A percentile compares a stretch with the other conserved stretches of the same genome.
These are phyloP conservation scores for Colletotrichum spinosum DNA, from an alignment of 2,329 filamentous ascomycete genomes.

Conservation along the genomic window DNA sequence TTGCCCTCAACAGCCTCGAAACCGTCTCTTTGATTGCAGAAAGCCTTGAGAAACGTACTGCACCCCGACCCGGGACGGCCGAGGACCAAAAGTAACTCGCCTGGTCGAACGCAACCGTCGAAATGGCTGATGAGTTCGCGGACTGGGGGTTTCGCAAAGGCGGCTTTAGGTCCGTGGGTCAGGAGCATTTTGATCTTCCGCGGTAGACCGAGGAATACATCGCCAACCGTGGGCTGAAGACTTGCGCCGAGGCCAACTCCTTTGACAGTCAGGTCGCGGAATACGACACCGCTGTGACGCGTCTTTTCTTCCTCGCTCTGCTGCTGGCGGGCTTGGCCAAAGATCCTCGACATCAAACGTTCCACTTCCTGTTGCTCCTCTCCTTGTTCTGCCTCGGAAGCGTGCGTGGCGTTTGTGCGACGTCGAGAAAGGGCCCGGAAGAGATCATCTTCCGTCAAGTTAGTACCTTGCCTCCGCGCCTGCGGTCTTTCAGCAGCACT, in stretches of 20 bases:
- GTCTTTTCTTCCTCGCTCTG: conserved; percentile 78
- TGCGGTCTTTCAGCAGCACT: conserved; percentile 37
- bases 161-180: conserved; percentile 45
- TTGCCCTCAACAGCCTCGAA: conserved; percentile 75
- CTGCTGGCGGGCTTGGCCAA: conserved; percentile 72
- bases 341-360: conserved; percentile 76
- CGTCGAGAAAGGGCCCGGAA: conserved; percentile 61
- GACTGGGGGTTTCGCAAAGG: conserved; percentile 50
- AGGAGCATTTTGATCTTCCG: conserved; percentile 41
- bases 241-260: conserved; percentile 75
- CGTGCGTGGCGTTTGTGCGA: conserved; percentile 51
- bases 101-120: conserved; percentile 65
- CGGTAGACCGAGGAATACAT: conserved; percentile 48
- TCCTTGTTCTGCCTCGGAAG: conserved; percentile 53
- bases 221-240: conserved; percentile 56
- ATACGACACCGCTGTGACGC: conserved; percentile 76
- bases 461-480: conserved; percentile 42
- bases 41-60: conserved; percentile 68
- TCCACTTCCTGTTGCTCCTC: conserved; percentile 64
- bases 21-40: conserved; percentile 75
- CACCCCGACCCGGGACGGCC: conserved; percentile 69
- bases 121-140: conserved; percentile 61
- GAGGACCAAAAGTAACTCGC: conserved; percentile 69
- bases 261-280: conserved; percentile 77
- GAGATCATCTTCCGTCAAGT: conserved; percentile 61